Conservation (phyloP, 805 yeast species). For the Teunomyces funiuensis region DNA sequence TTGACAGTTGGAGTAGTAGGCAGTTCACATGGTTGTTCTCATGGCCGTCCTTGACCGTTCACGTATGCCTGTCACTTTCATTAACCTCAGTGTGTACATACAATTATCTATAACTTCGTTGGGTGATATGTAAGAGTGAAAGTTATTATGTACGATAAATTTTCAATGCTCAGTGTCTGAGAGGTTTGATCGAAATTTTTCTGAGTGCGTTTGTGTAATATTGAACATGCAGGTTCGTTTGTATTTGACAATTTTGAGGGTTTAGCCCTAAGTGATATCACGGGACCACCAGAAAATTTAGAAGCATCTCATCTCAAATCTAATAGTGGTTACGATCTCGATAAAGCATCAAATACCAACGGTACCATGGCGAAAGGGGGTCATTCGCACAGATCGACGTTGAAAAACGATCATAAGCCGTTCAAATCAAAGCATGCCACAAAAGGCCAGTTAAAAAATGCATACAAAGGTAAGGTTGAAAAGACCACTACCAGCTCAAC, state of each 20-base stretch:
- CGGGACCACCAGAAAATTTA: constrained; percentile 4
- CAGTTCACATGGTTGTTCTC: background rate
- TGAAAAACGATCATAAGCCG: constrained; percentile 82
- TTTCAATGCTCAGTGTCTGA: constrained; percentile 6
- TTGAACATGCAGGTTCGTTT: background rate
- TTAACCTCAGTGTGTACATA: constrained; percentile 12
- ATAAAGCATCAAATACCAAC: background rate
- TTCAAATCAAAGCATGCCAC: constrained; percentile 91
- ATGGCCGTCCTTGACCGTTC: background rate
- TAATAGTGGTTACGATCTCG: background rate
- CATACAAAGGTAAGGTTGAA: constrained; percentile 85
- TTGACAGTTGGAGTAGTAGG: background rate
- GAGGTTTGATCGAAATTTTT: constrained; percentile 4
- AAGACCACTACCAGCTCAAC: constrained; percentile 41
- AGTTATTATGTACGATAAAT: constrained; percentile 8
- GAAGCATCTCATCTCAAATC: constrained; percentile 12
- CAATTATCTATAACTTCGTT: constrained; percentile 20
- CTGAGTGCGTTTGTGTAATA: background rate
- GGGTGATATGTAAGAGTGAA: constrained; percentile 11
- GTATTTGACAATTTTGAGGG: constrained; percentile 1
- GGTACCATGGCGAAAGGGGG: constrained; percentile 55
- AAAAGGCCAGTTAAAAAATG: constrained; percentile 80
- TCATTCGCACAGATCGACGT: constrained; percentile 79
- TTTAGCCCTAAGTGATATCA: constrained; percentile 9
- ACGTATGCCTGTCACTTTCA: constrained; percentile 2